A percentile compares a stretch with the other conserved stretches of the same genome.
Conservation (phyloP, 306 rosid genomes). For the Fragaria ananassa region DNA sequence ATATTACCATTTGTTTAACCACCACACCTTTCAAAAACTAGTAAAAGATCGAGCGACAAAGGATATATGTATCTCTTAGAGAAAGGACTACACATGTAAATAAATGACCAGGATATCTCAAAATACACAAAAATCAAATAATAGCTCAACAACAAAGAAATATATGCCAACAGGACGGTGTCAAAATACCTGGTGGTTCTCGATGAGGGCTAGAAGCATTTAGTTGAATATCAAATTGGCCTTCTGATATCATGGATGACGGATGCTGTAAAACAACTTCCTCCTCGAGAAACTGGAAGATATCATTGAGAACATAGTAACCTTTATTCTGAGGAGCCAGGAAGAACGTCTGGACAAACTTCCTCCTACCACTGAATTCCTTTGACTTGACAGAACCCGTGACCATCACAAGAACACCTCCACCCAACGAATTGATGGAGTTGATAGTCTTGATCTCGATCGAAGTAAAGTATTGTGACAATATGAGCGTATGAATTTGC, state of each 20-base stretch:
- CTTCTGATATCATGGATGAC: conserved; percentile 41
- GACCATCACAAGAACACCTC: conserved; percentile 86
- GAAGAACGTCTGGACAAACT: conserved; percentile 78
- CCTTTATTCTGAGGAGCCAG: conserved; percentile 96
- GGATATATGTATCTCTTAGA: too few relatives aligned
- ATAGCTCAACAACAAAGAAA: not conserved
- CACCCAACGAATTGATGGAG: conserved; percentile 80
- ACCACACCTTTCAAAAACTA: not conserved
- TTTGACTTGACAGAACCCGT: conserved; percentile 74
- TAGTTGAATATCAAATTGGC: conserved; percentile 44
- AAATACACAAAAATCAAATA: not conserved
- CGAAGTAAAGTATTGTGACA: conserved; percentile 56
- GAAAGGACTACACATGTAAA: not conserved
- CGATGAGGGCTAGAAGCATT: conserved; percentile 51
- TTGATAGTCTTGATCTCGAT: conserved; percentile 85
- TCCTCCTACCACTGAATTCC: conserved; percentile 60
- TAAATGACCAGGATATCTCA: not conserved
- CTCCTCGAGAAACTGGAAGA: conserved; percentile 70
- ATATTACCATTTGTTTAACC: not conserved
- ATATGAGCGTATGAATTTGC: conserved; percentile 69
- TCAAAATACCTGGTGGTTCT: conserved; percentile 62
- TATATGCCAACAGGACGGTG: not conserved
- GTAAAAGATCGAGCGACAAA: not conserved
- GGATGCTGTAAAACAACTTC: conserved; percentile 45
- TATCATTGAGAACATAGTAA: conserved; percentile 78